Base-by-base conservation (phyloP, 1,284 basidiomycete genomes). In the Sanghuangporus weigelae region DNA sequence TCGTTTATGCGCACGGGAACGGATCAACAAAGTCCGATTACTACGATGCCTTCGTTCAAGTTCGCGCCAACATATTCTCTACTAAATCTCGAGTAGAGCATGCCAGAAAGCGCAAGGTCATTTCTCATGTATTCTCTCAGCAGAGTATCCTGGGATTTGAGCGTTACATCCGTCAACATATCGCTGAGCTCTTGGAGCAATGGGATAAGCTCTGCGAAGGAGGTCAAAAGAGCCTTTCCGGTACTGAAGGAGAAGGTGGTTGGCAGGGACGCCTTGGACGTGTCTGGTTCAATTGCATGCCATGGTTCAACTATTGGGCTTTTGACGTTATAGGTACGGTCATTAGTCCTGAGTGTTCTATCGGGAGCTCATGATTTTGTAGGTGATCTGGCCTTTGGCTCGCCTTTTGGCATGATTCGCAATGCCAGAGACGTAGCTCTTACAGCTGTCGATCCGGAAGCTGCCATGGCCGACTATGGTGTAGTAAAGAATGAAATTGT, bases 351-450 rank as follows among this genome's bases (percentile, higher is more conserved):
- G 19, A 2, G 3, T 44, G 42, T 7, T 7, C 42, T 44, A 12
- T 14, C n/a, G 2, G 3, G 14, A 31, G 12, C n/a, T 44, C 3
- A 14, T 44, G 14, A 80, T 79, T 67, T 42, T 36, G 7, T 31
- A 81, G 87, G 90, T 62, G 89, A 92, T 72, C 81, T 93, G 26
- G 91, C 92, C 0, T 95, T 95, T 69, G 93, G 93, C 11, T 83
- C 84, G 10, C 88, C 94, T 0, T 96, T 97, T 69, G 93, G 92
- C 39, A 96, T 96, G 95, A 80, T 96, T 65, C 73, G 84, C 62
- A 83, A 87, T 5, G 88, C 83, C 48, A 83, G 84, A 63, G 93
- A 95, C 72, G 81, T 11, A 92, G 26, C 90, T 1, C 81, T 85
- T 6, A 87, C 84, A 42, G 82, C 82, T 3, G 72, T 78, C 21